Percentiles rank a stretch among this genome's conserved stretches.
Conservation (phyloP, 371 early-diverging fungal genomes). For the Mortierella polycephala region DNA sequence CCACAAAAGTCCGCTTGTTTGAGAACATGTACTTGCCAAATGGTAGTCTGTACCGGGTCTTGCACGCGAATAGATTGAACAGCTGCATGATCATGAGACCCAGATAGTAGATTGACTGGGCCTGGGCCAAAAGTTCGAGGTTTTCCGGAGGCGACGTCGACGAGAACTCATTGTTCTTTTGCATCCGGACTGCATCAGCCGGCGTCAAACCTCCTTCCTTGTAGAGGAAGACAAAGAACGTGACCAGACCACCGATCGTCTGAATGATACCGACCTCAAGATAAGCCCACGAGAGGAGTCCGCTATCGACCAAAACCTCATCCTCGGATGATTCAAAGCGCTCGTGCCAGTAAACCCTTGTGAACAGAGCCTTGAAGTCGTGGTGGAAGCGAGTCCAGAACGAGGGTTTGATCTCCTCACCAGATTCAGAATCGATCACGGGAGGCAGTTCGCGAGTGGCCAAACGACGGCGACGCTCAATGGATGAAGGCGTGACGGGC, state of each 20-base stretch:
- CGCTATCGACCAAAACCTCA: slow-evolving; percentile 88
- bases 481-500: slow-evolving; percentile 82
- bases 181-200: slow-evolving; percentile 64
- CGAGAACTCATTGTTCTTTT: slow-evolving; percentile 55
- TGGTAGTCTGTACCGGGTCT: slow-evolving; percentile 80
- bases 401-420: slow-evolving; percentile 58
- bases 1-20: slow-evolving; percentile 76
- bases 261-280: slow-evolving; percentile 88
- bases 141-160: not conserved
- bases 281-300: slow-evolving; percentile 87
- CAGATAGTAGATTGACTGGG: slow-evolving; percentile 85
- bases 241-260: slow-evolving; percentile 74
- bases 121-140: slow-evolving; percentile 65
- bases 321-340: slow-evolving; percentile 75
- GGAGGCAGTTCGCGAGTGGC: slow-evolving; percentile 61
- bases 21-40: slow-evolving; percentile 85
- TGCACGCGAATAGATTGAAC: slow-evolving; percentile 95
- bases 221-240: slow-evolving; percentile 82
- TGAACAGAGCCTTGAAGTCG: slow-evolving; percentile 59
- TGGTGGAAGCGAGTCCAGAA: slow-evolving; percentile 45
- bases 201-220: slow-evolving; percentile 62
- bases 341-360: slow-evolving; percentile 70
- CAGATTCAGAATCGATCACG: slow-evolving; percentile 61
- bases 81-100: slow-evolving; percentile 85
- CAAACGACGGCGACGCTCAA: slow-evolving; percentile 71